Percentiles rank a stretch among this genome's conserved stretches.
These are phyloP conservation scores for Pneumocystis carinii DNA, from an alignment of 1,139 yeast species.

Conservation along the genomic window DNA sequence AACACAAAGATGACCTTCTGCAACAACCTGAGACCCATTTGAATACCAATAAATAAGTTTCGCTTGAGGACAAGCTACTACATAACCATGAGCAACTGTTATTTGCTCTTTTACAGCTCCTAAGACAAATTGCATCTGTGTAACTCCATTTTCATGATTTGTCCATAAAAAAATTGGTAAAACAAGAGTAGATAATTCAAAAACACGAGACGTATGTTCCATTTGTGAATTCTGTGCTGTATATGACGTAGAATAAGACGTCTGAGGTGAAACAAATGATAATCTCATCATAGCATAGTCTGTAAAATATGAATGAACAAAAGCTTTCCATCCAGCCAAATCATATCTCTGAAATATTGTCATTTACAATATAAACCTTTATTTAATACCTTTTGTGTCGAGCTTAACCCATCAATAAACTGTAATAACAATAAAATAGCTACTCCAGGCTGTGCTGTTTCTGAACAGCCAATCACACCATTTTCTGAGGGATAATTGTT, in stretches of 20 bases:
- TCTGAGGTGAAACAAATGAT: background rate
- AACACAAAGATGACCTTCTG: constrained; percentile 4
- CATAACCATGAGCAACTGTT: constrained; percentile 1
- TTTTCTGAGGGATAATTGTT: background rate
- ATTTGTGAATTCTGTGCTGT: background rate
- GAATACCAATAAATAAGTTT: constrained; percentile 5
- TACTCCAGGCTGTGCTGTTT: background rate
- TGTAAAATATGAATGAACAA: background rate
- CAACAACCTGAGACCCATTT: constrained; percentile 4
- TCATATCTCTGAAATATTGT: background rate
- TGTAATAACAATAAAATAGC: background rate
- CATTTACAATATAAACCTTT: background rate
- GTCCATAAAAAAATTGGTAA: background rate
- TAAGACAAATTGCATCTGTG: constrained; percentile 26
- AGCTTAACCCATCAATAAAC: background rate
- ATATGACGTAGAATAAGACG: background rate
- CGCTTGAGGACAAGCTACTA: constrained; percentile 7
- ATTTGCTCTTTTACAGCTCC: constrained; percentile 4
- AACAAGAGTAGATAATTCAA: background rate
- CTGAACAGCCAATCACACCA: background rate
- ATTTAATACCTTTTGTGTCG: background rate
- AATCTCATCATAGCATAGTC: constrained; percentile 1
- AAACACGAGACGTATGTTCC: background rate
- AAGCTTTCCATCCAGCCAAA: background rate
- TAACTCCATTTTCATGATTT: background rate